These are phyloP conservation scores for Populus ilicifolia DNA, from an alignment of 345 rosid genomes.

Conservation along the genomic window DNA sequence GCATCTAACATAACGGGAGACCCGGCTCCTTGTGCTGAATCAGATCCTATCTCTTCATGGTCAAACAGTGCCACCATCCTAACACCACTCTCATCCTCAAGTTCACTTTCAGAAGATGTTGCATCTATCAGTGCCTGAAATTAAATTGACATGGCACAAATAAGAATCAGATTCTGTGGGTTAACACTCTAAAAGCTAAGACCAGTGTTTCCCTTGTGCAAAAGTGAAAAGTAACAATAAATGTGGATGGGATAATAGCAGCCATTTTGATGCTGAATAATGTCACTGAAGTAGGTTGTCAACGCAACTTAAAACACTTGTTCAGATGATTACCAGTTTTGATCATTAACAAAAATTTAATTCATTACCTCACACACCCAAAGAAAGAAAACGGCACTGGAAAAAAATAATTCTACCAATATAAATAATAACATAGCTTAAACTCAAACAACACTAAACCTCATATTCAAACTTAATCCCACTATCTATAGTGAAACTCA, in stretches of 20 bases:
- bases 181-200: neutral
- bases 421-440: neutral
- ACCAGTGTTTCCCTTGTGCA: neutral
- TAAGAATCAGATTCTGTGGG: neutral
- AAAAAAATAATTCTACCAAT: neutral
- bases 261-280: neutral
- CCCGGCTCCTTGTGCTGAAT: slow-evolving; percentile 96
- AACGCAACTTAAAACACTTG: neutral
- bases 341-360: neutral
- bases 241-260: neutral
- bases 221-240: neutral
- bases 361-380: neutral
- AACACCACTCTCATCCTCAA: slow-evolving; percentile 74
- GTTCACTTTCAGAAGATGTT: slow-evolving; percentile 60
- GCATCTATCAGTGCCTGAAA: slow-evolving; percentile 78
- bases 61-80: slow-evolving; percentile 96
- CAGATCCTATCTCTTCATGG: slow-evolving; percentile 95
- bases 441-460: neutral
- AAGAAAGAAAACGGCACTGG: neutral
- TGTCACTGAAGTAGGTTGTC: neutral
- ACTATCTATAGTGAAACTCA: neutral
- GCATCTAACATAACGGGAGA: slow-evolving; percentile 97
- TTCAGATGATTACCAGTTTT: neutral
- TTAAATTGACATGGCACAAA: slow-evolving; percentile 6
- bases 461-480: neutral